A percentile compares a stretch with the other conserved stretches of the same genome.
Conservation (phyloP, 202 grass and related monocot species). For the Dendrocalamus latiflorus region DNA sequence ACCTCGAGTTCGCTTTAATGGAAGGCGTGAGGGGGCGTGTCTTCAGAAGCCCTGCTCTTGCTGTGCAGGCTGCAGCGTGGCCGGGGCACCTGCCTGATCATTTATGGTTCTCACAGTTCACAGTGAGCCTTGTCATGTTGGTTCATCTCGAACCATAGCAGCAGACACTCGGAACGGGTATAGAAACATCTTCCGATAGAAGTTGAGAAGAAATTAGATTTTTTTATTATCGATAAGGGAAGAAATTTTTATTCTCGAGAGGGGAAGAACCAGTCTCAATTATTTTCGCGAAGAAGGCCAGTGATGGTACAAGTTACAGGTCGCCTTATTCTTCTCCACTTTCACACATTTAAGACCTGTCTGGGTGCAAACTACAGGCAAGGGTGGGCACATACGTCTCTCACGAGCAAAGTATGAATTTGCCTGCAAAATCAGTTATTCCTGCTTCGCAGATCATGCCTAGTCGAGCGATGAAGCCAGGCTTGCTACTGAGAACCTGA, state of each 20-base stretch:
- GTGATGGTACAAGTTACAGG: neutral
- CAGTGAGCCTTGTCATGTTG: neutral
- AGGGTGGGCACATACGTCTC: neutral
- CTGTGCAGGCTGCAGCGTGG: conserved; percentile 13
- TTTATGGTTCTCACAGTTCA: conserved; percentile 24
- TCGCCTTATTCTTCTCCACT: conserved; percentile 8
- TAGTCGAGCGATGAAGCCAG: neutral
- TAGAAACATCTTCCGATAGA: neutral
- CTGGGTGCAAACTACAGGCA: neutral
- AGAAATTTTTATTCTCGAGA: conserved; percentile 4
- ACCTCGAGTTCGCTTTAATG: neutral
- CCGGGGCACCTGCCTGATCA: conserved; percentile 9
- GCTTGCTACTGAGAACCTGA: conserved; percentile 36
- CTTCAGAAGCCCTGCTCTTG: neutral
- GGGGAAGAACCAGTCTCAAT: neutral
- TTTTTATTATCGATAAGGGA: too few relatives aligned
- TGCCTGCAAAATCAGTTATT: neutral
- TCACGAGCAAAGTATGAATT: neutral
- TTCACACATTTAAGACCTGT: neutral
- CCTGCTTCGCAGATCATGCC: neutral
- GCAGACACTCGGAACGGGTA: too few relatives aligned
- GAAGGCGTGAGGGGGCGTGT: conserved; percentile 10
- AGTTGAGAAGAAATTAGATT: neutral
- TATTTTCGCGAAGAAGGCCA: neutral
- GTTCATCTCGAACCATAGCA: neutral